Percentiles rank a stretch among this genome's conserved stretches.
Conservation (phyloP, 495 filamentous ascomycete genomes). For the Penicillium diatomitis region DNA sequence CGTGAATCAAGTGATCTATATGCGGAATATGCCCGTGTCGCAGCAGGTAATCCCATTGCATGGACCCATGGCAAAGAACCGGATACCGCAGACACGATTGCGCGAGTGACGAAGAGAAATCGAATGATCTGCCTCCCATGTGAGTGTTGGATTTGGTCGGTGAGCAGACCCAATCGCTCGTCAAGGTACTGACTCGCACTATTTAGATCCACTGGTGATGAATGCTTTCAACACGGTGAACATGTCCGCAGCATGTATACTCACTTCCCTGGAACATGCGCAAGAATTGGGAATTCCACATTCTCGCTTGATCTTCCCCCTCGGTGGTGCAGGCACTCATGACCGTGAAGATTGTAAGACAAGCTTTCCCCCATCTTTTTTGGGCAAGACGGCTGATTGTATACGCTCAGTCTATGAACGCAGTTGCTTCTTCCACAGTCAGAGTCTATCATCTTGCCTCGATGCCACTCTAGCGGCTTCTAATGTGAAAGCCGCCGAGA, state of each 20-base stretch:
- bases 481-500: slow-evolving; percentile 22
- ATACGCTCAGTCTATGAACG: slow-evolving; percentile 41
- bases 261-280: slow-evolving; percentile 42
- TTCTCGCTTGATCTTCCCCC: slow-evolving; percentile 45
- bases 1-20: slow-evolving; percentile 40
- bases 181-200: not conserved
- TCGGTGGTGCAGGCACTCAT: slow-evolving; percentile 43
- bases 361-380: slow-evolving; percentile 1
- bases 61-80: slow-evolving; percentile 38
- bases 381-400: not conserved
- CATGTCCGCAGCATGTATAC: slow-evolving; percentile 40
- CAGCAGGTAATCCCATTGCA: slow-evolving; percentile 31
- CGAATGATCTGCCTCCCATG: slow-evolving; percentile 48
- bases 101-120: slow-evolving; percentile 37
- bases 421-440: slow-evolving; percentile 30
- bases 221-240: slow-evolving; percentile 55
- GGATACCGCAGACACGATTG: slow-evolving; percentile 30
- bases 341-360: slow-evolving; percentile 36
- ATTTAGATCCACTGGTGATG: slow-evolving; percentile 48
- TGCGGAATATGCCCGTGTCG: slow-evolving; percentile 39
- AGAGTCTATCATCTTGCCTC: not conserved
- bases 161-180: not conserved
- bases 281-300: slow-evolving; percentile 39
- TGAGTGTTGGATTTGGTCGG: slow-evolving; percentile 3
- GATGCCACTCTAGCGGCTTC: not conserved